Percentiles rank a stretch among this genome's conserved stretches.
Conservation (phyloP, 176 grass and related monocot genomes). For the Neostapfia colusana region DNA sequence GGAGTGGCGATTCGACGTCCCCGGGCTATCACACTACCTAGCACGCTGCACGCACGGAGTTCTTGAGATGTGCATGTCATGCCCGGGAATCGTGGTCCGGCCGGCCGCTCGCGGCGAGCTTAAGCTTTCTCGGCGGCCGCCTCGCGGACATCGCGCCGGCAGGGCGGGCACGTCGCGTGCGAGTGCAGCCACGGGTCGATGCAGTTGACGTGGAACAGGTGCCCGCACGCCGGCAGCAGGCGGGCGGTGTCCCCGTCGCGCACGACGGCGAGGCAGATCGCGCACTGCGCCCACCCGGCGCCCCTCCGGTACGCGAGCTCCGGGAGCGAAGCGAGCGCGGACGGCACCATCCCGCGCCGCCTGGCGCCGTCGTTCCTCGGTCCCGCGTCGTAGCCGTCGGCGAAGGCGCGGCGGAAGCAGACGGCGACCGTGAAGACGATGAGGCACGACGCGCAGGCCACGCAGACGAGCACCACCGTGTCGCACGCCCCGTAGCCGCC, state of each 20-base stretch:
- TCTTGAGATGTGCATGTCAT: background rate
- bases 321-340: slow-evolving; percentile 47
- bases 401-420: slow-evolving; percentile 37
- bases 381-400: slow-evolving; percentile 10
- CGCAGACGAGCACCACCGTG: slow-evolving; percentile 43
- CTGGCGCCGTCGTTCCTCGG: background rate
- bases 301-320: slow-evolving; percentile 32
- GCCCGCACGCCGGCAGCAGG: slow-evolving; percentile 50
- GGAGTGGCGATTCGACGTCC: too few species aligned
- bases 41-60: background rate
- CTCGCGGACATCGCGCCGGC: slow-evolving; percentile 43
- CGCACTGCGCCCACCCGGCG: slow-evolving; percentile 45
- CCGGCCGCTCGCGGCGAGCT: background rate
- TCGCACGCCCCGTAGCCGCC: slow-evolving; percentile 23
- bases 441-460: slow-evolving; percentile 38
- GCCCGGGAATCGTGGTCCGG: background rate
- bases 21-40: too few species aligned
- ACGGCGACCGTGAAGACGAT: slow-evolving; percentile 32
- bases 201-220: slow-evolving; percentile 61
- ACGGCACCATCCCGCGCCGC: slow-evolving; percentile 30
- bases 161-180: slow-evolving; percentile 57
- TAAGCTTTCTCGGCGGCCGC: background rate
- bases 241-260: slow-evolving; percentile 46
- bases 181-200: slow-evolving; percentile 61
- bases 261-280: slow-evolving; percentile 51